Percentiles rank a stretch among this genome's conserved stretches.
These are phyloP conservation scores for Yamadazyma friedrichii DNA, from an alignment of 1,139 yeast genomes.

Conservation along the genomic window DNA sequence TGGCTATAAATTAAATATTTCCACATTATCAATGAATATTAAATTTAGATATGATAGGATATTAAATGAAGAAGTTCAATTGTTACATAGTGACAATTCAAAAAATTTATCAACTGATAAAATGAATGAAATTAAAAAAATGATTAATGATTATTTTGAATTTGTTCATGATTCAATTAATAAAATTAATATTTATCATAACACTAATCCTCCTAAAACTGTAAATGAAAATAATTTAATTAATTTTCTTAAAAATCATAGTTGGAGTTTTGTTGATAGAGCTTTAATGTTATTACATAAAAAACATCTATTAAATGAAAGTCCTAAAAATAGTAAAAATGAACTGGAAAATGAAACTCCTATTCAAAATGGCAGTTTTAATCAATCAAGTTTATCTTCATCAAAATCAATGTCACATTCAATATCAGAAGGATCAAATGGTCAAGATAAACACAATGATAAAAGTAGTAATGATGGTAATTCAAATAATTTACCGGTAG, in stretches of 20 bases:
- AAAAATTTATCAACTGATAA: slow-evolving; percentile 36
- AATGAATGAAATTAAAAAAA: slow-evolving; percentile 42
- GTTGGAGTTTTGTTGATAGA: slow-evolving; percentile 56
- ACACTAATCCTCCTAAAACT: slow-evolving; percentile 27
- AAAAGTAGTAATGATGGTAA: slow-evolving; percentile 13
- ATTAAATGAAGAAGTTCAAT: slow-evolving; percentile 50
- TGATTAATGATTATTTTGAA: slow-evolving; percentile 49
- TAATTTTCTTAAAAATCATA: slow-evolving; percentile 48
- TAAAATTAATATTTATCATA: slow-evolving; percentile 25
- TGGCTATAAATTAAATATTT: slow-evolving; percentile 31
- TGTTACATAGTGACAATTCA: slow-evolving; percentile 40
- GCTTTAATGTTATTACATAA: slow-evolving; percentile 55
- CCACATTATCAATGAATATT: slow-evolving; percentile 47
- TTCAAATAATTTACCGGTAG: not conserved
- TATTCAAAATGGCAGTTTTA: not conserved
- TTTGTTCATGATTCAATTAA: slow-evolving; percentile 47
- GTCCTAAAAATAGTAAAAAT: slow-evolving; percentile 9
- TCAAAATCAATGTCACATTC: not conserved
- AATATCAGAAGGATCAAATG: not conserved
- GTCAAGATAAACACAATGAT: not conserved
- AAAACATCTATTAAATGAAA: slow-evolving; percentile 44
- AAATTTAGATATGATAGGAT: slow-evolving; percentile 53
- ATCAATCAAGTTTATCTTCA: not conserved
- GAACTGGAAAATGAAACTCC: not conserved
- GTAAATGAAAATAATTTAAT: slow-evolving; percentile 46